These are phyloP conservation scores for Termitomyces sp. DNA, from an alignment of 768 basidiomycete species.

Conservation along the genomic window DNA sequence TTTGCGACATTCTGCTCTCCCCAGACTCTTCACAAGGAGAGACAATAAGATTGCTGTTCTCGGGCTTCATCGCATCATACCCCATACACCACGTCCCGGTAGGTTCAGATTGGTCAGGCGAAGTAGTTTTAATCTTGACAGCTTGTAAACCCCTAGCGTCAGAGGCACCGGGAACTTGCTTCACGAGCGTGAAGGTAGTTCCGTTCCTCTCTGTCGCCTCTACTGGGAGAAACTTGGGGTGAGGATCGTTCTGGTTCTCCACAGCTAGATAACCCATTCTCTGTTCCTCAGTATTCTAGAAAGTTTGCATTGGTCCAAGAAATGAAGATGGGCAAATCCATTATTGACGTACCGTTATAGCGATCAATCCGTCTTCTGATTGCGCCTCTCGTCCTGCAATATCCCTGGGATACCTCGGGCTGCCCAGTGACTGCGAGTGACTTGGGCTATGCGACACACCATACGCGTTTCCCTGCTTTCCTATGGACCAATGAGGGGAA, in stretches of 20 bases:
- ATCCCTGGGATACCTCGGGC: background rate
- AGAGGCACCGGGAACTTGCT: background rate
- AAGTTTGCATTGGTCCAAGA: background rate
- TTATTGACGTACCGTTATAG: conserved; percentile 41
- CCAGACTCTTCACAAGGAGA: conserved; percentile 15
- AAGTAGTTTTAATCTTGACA: conserved; percentile 34
- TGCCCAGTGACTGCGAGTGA: background rate
- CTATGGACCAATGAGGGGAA: background rate
- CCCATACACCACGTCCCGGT: conserved; percentile 39
- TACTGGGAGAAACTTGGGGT: conserved; percentile 26
- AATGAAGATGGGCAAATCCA: background rate
- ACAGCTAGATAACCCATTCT: conserved; percentile 17
- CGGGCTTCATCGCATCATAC: conserved; percentile 25
- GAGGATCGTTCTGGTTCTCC: background rate
- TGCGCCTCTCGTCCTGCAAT: background rate
- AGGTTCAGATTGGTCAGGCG: conserved; percentile 28
- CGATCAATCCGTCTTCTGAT: conserved; percentile 34
- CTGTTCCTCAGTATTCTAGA: conserved; percentile 4
- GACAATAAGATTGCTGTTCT: conserved; percentile 1
- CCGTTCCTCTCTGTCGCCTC: conserved; percentile 44
- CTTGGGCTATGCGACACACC: conserved; percentile 12
- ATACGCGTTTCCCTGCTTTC: conserved; percentile 19
- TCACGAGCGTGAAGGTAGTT: conserved; percentile 16
- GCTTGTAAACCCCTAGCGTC: conserved; percentile 12
- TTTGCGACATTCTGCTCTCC: conserved; percentile 38